Evolutionary conservation across 257 asterid genomes (phyloP).

Genomic region (Penstemon davidsonii): DNA sequence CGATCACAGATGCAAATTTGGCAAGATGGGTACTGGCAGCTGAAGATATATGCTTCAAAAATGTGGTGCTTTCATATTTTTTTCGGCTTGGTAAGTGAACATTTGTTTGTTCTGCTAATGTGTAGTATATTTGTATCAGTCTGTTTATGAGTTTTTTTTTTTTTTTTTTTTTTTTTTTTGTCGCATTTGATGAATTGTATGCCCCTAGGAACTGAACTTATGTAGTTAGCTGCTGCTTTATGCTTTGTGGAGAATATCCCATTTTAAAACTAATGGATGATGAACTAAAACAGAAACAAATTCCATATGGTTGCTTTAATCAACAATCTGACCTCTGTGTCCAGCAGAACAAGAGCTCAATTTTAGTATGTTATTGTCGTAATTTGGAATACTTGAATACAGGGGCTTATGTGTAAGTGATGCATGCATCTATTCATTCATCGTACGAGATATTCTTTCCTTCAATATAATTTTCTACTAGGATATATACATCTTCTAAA

Average conservation of each 20-base stretch:
- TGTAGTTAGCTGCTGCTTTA: background rate
- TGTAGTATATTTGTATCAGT: background rate
- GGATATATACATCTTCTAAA: too few relatives aligned
- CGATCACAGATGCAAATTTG: conserved; percentile 56
- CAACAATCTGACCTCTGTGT: conserved; percentile 8
- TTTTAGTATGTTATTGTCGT: background rate
- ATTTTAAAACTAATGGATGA: background rate
- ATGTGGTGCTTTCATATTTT: conserved; percentile 65
- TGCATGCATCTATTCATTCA: background rate
- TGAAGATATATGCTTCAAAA: conserved; percentile 94
- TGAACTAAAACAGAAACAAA: conserved; percentile 3
- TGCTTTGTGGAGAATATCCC: background rate
- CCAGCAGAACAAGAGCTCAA: background rate
- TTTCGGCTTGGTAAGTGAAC: conserved; percentile 79
- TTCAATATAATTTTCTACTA: too few relatives aligned
- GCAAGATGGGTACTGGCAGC: conserved; percentile 97
- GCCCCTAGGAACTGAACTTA: background rate
- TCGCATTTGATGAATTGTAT: conserved; percentile 21
- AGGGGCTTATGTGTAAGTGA: background rate
- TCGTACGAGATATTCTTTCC: background rate
- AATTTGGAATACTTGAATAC: background rate
- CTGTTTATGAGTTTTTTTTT: background rate
- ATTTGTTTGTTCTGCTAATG: conserved; percentile 24
- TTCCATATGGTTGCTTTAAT: conserved; percentile 15
- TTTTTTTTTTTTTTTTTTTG: too few relatives aligned